Base-by-base conservation (phyloP, 768 basidiomycete species). In the Chalciporus chontae region DNA sequence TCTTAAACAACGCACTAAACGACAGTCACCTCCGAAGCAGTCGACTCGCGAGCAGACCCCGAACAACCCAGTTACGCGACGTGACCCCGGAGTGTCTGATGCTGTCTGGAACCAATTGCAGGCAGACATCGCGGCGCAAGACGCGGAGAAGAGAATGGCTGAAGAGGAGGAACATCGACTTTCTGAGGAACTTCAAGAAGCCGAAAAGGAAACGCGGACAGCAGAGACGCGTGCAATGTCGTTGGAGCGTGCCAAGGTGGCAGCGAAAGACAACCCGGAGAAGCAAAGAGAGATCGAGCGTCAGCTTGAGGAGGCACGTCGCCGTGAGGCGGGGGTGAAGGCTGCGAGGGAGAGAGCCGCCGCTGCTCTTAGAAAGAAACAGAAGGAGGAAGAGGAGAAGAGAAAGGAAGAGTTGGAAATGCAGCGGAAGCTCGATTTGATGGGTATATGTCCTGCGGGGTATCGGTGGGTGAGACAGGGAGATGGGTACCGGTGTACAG, bases 31-130 rank as follows among this genome's bases (percentile, higher is more conserved):
- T 18, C 43, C 48, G 15, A 52, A 46, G 18, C 4, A 40, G 40
- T 10, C 32, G 48, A 7, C 26, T 3, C 34, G 42, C 7, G 42
- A 50, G 5, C 56, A 37, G 24, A 47, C 54, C 15, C 53, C 44
- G 14, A 56, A 42, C n/a, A 13, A 34, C 40, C 44, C 39, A 2
- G 38, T 50, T 17, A 57, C 47, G 2, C 55, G 36, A 13, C 76
- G 80, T 14, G 84, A 85, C 58, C 52, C 70, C 11, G 84, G 78
- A 0, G 80, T 85, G 1, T 59, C 73, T 0, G 79, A 85, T 59
- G 67, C 59, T 3, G 58, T 77, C 8, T 85, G 83, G 84, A 40
- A 56, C 8, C 71, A 79, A 53, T 69, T 85, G 1, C 74, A 80
- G 42, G 67, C 64, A 9, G 67, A 62, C 40, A 66, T 65, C 27